Evolutionary conservation across 2,329 filamentous ascomycete species (phyloP), one percentile per base, ranked within the genome.

Genomic region (Cladosporium velox): DNA sequence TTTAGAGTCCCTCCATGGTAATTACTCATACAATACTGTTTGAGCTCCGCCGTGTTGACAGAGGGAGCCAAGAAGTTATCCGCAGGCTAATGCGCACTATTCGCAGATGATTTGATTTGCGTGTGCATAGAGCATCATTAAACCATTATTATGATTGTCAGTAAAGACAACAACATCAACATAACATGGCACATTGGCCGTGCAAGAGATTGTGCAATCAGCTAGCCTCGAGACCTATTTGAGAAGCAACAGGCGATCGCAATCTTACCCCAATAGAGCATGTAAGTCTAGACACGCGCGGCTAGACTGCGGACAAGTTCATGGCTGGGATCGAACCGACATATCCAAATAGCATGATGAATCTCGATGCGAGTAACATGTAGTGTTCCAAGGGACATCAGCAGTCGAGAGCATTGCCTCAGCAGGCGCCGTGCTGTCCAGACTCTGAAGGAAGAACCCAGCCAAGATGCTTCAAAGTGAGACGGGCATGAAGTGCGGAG

Each of bases 391-490:
- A 10, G 28, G 32, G 52, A 55, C 28, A 55, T 55, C 52, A 54
- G 51, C 51, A n/a, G 51, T 54, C 51, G 12, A 18, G 51, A 54
- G 51, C 51, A 54, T 57, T 21, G 54, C 34, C n/a, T 59, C 55
- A 59, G 57, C 15, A 47, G 24, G 57, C 57, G 57, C 38, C 24
- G 24, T n/a, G n/a, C 18, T 44, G 57, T 59, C 57, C 57, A 59
- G 57, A 59, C 57, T 47, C n/a, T 21, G 32, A 24, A 26, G 32
- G 54, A 35, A 38, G 30, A 59, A 24, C n/a, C 35, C 57, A 47
- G 57, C 55, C 55, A 58, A 58, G 57, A n/a, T 59, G 57, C 34
- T 44, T 59, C 34, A 59, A 24, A 59, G 57, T 59, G 57, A 41
- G 38, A 47, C 55, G 32, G 24, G 41, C n/a, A 21, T 26, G 26